A percentile compares a stretch with the other conserved stretches of the same genome.
These are phyloP conservation scores for Penicillium fuscoglaucum DNA, from an alignment of 2,329 filamentous ascomycete genomes.

Conservation along the genomic window DNA sequence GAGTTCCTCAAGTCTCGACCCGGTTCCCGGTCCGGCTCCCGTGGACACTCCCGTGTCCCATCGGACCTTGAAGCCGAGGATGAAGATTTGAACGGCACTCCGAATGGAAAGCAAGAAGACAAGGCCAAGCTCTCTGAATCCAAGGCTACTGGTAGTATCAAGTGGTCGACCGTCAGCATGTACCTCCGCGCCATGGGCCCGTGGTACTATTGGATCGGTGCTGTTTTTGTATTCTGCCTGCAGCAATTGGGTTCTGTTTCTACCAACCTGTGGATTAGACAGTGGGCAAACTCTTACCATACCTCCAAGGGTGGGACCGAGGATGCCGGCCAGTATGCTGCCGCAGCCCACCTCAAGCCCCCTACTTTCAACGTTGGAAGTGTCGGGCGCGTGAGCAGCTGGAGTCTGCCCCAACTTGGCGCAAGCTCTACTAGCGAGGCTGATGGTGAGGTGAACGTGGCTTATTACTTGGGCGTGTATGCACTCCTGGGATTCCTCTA, in stretches of 20 bases:
- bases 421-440: constrained; percentile 17
- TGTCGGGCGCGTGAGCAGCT: constrained; percentile 37
- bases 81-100: constrained; percentile 46
- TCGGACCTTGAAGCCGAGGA: constrained; percentile 66
- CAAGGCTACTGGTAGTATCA: constrained; percentile 83
- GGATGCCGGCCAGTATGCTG: constrained; percentile 45
- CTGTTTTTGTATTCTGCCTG: constrained; percentile 70
- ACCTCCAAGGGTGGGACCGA: constrained; percentile 40
- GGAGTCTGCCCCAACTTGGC: constrained; percentile 32
- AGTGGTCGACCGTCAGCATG: constrained; percentile 79
- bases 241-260: constrained; percentile 86
- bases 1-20: constrained; percentile 76
- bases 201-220: constrained; percentile 90
- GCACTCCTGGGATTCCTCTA: constrained; percentile 75
- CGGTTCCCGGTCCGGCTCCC: constrained; percentile 68
- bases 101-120: constrained; percentile 49
- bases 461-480: constrained; percentile 82
- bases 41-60: constrained; percentile 72
- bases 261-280: constrained; percentile 89
- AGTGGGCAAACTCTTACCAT: constrained; percentile 91
- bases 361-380: constrained; percentile 40
- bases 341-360: constrained; percentile 37
- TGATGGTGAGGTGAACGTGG: constrained; percentile 65
- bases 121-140: constrained; percentile 63
- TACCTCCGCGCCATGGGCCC: constrained; percentile 91